Base-by-base conservation (phyloP, 129 eudicot species). In the Pulicaria dysenterica region DNA sequence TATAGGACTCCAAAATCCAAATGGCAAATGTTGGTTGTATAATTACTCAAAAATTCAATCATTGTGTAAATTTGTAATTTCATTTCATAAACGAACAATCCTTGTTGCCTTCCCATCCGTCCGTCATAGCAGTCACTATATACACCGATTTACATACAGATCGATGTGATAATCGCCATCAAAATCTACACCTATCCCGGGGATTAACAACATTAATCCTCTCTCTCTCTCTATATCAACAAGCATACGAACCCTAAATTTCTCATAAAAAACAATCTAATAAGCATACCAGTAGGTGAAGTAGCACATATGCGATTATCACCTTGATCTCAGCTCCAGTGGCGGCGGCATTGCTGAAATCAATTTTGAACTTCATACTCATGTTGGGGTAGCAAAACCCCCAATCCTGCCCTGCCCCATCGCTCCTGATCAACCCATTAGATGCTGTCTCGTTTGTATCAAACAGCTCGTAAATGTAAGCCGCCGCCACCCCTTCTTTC, bases 381-480 rank as follows among this genome's bases (percentile, higher is more conserved):
- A 80, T 80, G 31, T 80, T 80, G 11, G 76, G 72, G 40, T 67
- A 74, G 43, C 73, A 39, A 60, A 74, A 15, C 65, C 84, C 84
- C 84, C 84, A 80, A 67, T 80, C 68, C 31, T 59, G 80, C 58
- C 61, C 74, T 7, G 14, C 9, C 5, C 75, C 83, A 2, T 38
- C 77, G 4, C 59, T 31, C 41, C 42, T 51, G n/a, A n/a, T n/a
- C 78, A 78, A 63, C 36, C 72, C 73, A 43, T 45, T 54, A 4
- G 3, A 53, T 58, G 16, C 8, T 36, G 76, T 49, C 5, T 58
- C 58, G 14, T 57, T 41, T 42, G 83, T 82, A 75, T 93, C 96
- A 78, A 93, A 93, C 82, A 90, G 6, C 77, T 93, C 83, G 64
- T 85, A 93, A 6, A 93, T 49, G 73, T 93, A 90, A 41, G 70